These are phyloP conservation scores for Naematelia aurantialba DNA, from an alignment of 768 basidiomycete species.

Conservation along the genomic window DNA sequence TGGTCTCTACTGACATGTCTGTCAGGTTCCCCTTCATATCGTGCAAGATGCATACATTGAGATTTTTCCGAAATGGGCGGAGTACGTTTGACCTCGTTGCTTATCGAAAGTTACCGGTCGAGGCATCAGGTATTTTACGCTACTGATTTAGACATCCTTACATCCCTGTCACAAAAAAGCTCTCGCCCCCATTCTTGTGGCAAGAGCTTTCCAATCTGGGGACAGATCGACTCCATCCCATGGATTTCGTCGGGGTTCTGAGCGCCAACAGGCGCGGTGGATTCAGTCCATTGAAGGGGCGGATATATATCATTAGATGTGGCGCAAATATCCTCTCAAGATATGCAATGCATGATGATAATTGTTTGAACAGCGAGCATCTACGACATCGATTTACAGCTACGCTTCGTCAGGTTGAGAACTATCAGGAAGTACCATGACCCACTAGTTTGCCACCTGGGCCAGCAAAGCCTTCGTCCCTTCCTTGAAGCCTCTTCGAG, in stretches of 20 bases:
- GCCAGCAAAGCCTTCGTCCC: constrained; percentile 42
- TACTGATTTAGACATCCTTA: background rate
- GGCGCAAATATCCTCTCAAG: too few relatives aligned
- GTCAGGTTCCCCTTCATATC: background rate
- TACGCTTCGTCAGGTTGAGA: background rate
- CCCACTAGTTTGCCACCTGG: constrained; percentile 48
- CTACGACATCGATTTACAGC: background rate
- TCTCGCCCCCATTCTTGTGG: constrained; percentile 15
- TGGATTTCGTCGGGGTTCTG: constrained; percentile 37
- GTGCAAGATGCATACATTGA: background rate
- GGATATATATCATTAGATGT: constrained; percentile 11
- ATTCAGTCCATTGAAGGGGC: constrained; percentile 35
- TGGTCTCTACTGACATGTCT: constrained; percentile 14
- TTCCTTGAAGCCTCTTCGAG: constrained; percentile 60
- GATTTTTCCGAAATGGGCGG: too few relatives aligned
- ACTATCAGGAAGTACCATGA: background rate
- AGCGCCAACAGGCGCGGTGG: constrained; percentile 18
- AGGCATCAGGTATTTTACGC: background rate
- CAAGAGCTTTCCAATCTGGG: constrained; percentile 27
- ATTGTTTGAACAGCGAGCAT: background rate
- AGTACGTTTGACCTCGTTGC: too few relatives aligned
- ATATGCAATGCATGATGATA: background rate
- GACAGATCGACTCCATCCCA: constrained; percentile 31
- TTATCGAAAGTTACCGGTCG: too few relatives aligned
- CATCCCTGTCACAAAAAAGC: constrained; percentile 36